Evolutionary conservation across 805 yeast species (phyloP).

Genomic region (Hanseniaspora vineae): DNA sequence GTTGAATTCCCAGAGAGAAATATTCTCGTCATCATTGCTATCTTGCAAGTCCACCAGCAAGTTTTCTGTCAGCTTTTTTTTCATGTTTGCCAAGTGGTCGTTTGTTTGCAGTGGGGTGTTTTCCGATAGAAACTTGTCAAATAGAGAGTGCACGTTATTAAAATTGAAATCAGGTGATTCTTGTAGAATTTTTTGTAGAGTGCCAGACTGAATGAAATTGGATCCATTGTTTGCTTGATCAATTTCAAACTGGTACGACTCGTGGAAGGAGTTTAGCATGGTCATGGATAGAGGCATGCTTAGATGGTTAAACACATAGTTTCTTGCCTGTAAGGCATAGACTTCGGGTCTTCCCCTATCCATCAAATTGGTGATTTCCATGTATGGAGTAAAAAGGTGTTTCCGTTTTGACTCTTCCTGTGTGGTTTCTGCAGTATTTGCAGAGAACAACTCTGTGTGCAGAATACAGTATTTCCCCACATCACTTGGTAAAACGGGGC

Average conservation of each 20-base stretch:
- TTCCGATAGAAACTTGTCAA: background rate
- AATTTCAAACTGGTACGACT: constrained; percentile 12
- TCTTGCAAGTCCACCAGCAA: constrained; percentile 8
- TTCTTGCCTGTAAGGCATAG: constrained; percentile 18
- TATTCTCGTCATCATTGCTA: constrained; percentile 5
- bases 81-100: constrained; percentile 6
- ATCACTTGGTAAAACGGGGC: background rate
- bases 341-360: constrained; percentile 19
- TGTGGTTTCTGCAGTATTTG: too few species aligned
- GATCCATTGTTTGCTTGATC: constrained; percentile 6
- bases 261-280: constrained; percentile 11
- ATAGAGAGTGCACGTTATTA: background rate
- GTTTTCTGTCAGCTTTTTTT: constrained; percentile 8
- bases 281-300: constrained; percentile 18
- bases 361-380: constrained; percentile 8
- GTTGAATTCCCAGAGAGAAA: constrained; percentile 18
- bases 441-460: background rate
- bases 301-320: constrained; percentile 11
- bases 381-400: constrained; percentile 3
- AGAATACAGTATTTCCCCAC: constrained; percentile 1
- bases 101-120: constrained; percentile 5
- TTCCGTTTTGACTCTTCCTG: too few species aligned
- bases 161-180: background rate
- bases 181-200: constrained; percentile 9
- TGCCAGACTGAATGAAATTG: constrained; percentile 14